These are phyloP conservation scores for Nematocida homosporus DNA, from an alignment of 371 early-diverging fungal genomes.

Conservation along the genomic window DNA sequence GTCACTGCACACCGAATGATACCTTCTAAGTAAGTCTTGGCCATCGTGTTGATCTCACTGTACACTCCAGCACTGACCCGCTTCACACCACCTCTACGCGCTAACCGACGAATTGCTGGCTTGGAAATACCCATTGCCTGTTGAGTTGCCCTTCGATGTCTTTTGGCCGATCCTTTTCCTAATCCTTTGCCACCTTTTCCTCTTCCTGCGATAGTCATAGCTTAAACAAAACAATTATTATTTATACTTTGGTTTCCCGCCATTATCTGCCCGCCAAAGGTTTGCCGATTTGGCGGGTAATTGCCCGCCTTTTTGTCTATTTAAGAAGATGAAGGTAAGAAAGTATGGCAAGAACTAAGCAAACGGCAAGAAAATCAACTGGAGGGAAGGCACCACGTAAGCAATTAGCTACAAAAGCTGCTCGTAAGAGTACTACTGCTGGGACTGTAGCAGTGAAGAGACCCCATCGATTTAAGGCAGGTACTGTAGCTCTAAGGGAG, in stretches of 20 bases:
- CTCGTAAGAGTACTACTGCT: slow-evolving; percentile 75
- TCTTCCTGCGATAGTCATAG: slow-evolving; percentile 68
- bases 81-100: slow-evolving; percentile 99
- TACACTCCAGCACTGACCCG: slow-evolving; percentile 97
- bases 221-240: slow-evolving; percentile 29
- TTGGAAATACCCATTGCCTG: slow-evolving; percentile 80
- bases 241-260: slow-evolving; percentile 49
- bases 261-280: slow-evolving; percentile 1
- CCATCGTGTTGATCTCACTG: slow-evolving; percentile 90
- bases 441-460: slow-evolving; percentile 72
- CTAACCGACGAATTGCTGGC: slow-evolving; percentile 99
- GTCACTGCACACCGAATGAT: slow-evolving; percentile 93
- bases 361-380: slow-evolving; percentile 94
- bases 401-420: slow-evolving; percentile 92
- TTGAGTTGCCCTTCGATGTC: slow-evolving; percentile 76
- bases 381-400: slow-evolving; percentile 94
- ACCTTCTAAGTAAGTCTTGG: slow-evolving; percentile 91
- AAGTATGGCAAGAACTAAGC: slow-evolving; percentile 89
- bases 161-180: slow-evolving; percentile 91
- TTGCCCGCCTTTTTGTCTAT: slow-evolving; percentile 59
- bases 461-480: slow-evolving; percentile 78
- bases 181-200: slow-evolving; percentile 94
- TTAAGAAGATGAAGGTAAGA: slow-evolving; percentile 25
- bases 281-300: not conserved
- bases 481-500: slow-evolving; percentile 81